These are phyloP conservation scores for Eucalyptus tenuipes DNA, from an alignment of 345 rosid species.

Conservation along the genomic window DNA sequence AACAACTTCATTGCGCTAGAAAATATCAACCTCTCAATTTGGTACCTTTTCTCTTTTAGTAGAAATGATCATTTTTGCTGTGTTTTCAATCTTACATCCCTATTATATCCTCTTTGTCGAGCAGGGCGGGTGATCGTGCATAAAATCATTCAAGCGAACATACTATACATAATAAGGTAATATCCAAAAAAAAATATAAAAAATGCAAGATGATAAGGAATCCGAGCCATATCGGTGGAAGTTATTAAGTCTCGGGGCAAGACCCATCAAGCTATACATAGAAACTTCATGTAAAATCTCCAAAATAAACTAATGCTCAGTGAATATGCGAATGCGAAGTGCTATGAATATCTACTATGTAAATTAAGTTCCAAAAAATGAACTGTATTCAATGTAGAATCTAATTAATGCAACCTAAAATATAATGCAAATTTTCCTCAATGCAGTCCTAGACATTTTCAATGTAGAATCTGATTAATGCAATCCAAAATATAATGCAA, in stretches of 20 bases:
- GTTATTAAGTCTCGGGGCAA: not conserved
- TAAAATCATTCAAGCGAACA: not conserved
- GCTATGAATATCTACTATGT: not conserved
- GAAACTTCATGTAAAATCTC: not conserved
- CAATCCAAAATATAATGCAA: not conserved
- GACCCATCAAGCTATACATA: not conserved
- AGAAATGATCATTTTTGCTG: not conserved
- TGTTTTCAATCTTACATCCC: not conserved
- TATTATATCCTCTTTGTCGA: not conserved
- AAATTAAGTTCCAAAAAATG: not conserved
- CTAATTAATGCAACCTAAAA: not conserved
- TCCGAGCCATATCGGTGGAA: not conserved
- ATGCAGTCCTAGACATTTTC: not conserved
- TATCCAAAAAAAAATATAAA: not conserved
- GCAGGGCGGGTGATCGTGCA: not conserved
- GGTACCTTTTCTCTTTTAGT: not conserved
- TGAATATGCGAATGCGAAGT: not conserved
- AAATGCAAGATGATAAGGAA: not conserved
- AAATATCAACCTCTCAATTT: not conserved
- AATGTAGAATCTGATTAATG: too few relatives aligned
- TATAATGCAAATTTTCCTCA: not conserved
- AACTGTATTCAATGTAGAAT: not conserved
- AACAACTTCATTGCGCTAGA: not conserved
- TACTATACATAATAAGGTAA: not conserved
- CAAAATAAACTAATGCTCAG: not conserved